phyloP scores from a whole-genome alignment of 2,329 filamentous ascomycete species.

The Colletotrichum cuscutae region DNA sequence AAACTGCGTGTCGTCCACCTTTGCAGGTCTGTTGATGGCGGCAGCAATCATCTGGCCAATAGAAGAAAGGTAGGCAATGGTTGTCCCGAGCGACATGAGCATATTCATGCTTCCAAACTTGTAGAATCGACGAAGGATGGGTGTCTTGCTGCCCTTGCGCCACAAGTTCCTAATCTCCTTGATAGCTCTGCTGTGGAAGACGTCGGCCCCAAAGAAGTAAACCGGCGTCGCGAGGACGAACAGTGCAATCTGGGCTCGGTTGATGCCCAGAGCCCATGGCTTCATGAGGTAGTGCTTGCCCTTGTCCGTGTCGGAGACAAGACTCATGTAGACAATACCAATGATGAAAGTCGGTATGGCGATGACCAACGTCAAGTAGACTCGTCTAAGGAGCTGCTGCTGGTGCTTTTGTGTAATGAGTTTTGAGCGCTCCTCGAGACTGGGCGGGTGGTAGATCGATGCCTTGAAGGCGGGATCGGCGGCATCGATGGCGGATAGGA shows the following conservation, averaged over 20 bases:
- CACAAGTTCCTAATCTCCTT: constrained; percentile 84
- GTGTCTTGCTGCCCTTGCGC: constrained; percentile 78
- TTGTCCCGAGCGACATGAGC: constrained; percentile 88
- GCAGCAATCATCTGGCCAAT: constrained; percentile 78
- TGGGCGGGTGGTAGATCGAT: constrained; percentile 81
- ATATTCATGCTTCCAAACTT: constrained; percentile 98
- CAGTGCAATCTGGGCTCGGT: constrained; percentile 80
- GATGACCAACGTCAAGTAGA: constrained; percentile 73
- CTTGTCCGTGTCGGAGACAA: constrained; percentile 70
- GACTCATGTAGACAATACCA: constrained; percentile 90
- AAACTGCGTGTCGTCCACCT: constrained; percentile 62
- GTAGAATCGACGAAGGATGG: constrained; percentile 80
- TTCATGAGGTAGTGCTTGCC: constrained; percentile 75
- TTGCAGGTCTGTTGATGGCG: constrained; percentile 51
- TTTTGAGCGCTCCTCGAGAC: constrained; percentile 83
- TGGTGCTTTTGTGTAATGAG: constrained; percentile 78
- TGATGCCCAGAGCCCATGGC: constrained; percentile 77
- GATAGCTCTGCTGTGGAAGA: constrained; percentile 82
- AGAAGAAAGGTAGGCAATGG: constrained; percentile 87
- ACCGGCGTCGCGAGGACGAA: constrained; percentile 86
- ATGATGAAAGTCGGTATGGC: constrained; percentile 88
- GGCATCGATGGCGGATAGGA: constrained; percentile 74
- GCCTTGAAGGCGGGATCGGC: constrained; percentile 74
- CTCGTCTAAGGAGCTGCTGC: constrained; percentile 74
- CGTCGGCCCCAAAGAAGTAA: constrained; percentile 86